These are phyloP conservation scores for Irpex sp. DNA, from an alignment of 1,284 basidiomycete genomes.

Conservation along the genomic window DNA sequence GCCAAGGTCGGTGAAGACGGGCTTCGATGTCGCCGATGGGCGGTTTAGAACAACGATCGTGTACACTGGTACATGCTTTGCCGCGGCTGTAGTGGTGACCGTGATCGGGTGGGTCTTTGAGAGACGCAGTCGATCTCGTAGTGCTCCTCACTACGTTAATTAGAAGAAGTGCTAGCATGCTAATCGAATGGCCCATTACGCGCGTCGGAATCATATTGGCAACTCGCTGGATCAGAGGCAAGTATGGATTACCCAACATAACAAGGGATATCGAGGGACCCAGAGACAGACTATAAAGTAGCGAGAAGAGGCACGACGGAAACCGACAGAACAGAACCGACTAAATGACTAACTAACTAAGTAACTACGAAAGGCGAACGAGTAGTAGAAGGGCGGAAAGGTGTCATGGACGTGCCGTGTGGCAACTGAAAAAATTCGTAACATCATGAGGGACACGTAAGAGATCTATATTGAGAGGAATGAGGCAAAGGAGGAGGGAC, in stretches of 20 bases:
- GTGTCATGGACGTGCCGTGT: not conserved
- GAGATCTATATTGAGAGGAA: too few relatives aligned
- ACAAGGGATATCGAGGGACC: not conserved
- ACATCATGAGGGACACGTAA: not conserved
- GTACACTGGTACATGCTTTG: slow-evolving; percentile 7
- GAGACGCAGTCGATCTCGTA: not conserved
- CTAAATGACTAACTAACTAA: not conserved
- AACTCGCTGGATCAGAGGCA: not conserved
- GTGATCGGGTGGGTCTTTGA: slow-evolving; percentile 2
- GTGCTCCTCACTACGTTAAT: too few relatives aligned
- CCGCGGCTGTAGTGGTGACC: slow-evolving; percentile 1
- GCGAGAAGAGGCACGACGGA: not conserved
- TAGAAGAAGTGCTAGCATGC: too few relatives aligned
- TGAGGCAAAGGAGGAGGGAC: not conserved
- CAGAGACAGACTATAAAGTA: not conserved
- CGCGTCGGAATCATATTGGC: too few relatives aligned
- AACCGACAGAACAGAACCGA: not conserved
- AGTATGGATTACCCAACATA: not conserved
- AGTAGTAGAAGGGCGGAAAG: not conserved
- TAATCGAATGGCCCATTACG: too few relatives aligned
- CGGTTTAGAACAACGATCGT: slow-evolving; percentile 5
- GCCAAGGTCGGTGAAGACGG: not conserved
- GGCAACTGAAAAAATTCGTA: not conserved
- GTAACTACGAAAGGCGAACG: not conserved
- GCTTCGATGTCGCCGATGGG: not conserved